Conservation (phyloP, 2,329 filamentous ascomycete genomes). For the Hirsutella minnesotensis region DNA sequence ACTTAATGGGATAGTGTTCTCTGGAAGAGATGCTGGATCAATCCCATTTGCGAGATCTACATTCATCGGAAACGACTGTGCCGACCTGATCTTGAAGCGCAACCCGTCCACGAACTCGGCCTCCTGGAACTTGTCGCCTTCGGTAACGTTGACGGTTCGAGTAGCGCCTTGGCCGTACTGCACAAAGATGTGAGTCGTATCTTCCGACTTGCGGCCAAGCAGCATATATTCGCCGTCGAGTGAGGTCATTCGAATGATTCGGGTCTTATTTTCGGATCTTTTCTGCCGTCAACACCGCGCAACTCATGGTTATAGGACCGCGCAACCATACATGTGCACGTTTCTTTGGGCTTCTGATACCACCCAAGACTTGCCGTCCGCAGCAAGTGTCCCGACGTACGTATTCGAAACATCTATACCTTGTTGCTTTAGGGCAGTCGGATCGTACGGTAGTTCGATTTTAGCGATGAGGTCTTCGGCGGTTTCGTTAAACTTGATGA, state of each 20-base stretch:
- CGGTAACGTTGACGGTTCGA: slow-evolving; percentile 16
- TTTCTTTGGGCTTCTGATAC: slow-evolving; percentile 12
- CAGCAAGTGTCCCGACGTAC: slow-evolving; percentile 4
- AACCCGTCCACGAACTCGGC: slow-evolving; percentile 17
- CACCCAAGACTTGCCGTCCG: slow-evolving; percentile 3
- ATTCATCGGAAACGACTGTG: slow-evolving; percentile 1
- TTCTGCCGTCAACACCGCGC: neutral
- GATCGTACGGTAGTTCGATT: slow-evolving; percentile 18
- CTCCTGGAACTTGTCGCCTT: slow-evolving; percentile 11
- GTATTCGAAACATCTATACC: slow-evolving; percentile 4
- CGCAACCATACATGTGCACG: slow-evolving; percentile 10
- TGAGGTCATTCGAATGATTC: slow-evolving; percentile 19
- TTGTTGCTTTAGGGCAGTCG: neutral
- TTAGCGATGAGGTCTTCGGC: slow-evolving; percentile 21
- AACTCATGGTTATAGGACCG: neutral
- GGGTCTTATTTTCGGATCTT: slow-evolving; percentile 15
- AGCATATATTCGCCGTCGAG: slow-evolving; percentile 19
- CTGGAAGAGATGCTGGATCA: neutral
- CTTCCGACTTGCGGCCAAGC: slow-evolving; percentile 14
- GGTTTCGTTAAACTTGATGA: slow-evolving; percentile 18
- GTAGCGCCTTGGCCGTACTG: slow-evolving; percentile 19
- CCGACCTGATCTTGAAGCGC: slow-evolving; percentile 7
- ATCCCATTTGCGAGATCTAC: slow-evolving; percentile 1
- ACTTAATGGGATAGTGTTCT: slow-evolving; percentile 1
- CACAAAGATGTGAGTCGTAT: slow-evolving; percentile 18